Evolutionary conservation across 768 basidiomycete genomes (phyloP).

Genomic region (Phlebiopsis gigantea): DNA sequence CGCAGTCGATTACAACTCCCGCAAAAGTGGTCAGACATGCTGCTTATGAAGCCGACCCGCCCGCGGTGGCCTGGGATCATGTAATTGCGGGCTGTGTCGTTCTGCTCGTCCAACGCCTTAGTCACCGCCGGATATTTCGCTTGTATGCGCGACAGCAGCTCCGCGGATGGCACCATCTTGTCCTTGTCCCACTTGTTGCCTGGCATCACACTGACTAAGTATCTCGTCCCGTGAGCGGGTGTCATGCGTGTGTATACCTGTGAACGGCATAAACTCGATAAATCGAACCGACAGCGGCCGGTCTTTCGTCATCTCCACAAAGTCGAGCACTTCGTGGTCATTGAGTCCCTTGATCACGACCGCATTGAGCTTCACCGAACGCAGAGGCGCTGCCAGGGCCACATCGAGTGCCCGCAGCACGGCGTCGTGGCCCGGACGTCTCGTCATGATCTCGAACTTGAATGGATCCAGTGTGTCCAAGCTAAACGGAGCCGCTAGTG

Average conservation of each 20-base stretch:
- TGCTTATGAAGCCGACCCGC: conserved; percentile 82
- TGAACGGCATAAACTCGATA: conserved; percentile 95
- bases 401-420: conserved; percentile 63
- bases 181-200: conserved; percentile 82
- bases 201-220: conserved; percentile 22
- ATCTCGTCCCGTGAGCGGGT: not conserved
- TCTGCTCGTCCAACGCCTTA: conserved; percentile 59
- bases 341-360: conserved; percentile 81
- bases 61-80: conserved; percentile 66
- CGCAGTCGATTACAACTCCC: conserved; percentile 78
- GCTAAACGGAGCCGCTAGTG: conserved; percentile 31
- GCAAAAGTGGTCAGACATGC: conserved; percentile 94
- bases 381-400: conserved; percentile 51
- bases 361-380: conserved; percentile 75
- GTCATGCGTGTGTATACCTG: conserved; percentile 41
- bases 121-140: conserved; percentile 42
- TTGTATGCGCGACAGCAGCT: conserved; percentile 50
- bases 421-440: conserved; percentile 69
- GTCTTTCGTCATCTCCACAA: conserved; percentile 70
- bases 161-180: conserved; percentile 77
- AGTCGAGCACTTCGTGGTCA: conserved; percentile 73
- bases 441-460: conserved; percentile 86
- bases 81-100: conserved; percentile 82
- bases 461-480: conserved; percentile 82
- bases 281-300: conserved; percentile 68